Evolutionary conservation across 768 basidiomycete species (phyloP), one percentile per base, ranked within the genome.

Genomic region (Paxillus rubicundulus): DNA sequence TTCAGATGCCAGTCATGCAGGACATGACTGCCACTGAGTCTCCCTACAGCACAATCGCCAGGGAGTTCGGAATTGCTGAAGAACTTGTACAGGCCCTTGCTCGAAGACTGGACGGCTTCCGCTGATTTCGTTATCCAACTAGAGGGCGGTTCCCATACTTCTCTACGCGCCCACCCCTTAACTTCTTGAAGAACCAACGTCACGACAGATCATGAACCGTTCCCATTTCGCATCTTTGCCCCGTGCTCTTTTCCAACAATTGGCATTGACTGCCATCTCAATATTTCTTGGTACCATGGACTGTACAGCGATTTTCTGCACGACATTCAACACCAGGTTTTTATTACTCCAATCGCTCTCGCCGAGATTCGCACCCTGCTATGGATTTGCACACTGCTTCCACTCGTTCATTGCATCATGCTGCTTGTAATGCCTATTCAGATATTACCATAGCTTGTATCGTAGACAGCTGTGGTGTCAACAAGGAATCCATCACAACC

Each of bases 31-130:
- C 49, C 24, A 30, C 51, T 27, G 53, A 50, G 42, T 58, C 59
- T 38, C 76, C 62, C 49, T 82, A 65, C 21, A 76, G 76, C 42
- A 77, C 78, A 20, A 76, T 89, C n/a, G 87, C 87, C 20, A 76
- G 76, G 58, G 87, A 89, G 65, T 88, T 88, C 54, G 87, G 87
- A n/a, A 76, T 89, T 18, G 83, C 87, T 49, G 73, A 86, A 30
- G 76, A 82, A 39, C 64, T 88, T 24, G 80, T 89, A 41, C 79
- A 87, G 61, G 84, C 84, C 3, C 76, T 88, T 41, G 82, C 80
- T 37, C 82, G 85, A 55, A 77, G 86, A 45, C 72, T 88, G 9
- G 45, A 57, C 32, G 57, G 52, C 18, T 56, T 70, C 37, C 58
- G 37, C 54, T 68, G 54, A 68, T 13, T 27, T 39, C 36, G 1